Evolutionary conservation across 2,329 filamentous ascomycete genomes (phyloP), one percentile per base, ranked within the genome.

Genomic region (Dothistroma septosporum): DNA sequence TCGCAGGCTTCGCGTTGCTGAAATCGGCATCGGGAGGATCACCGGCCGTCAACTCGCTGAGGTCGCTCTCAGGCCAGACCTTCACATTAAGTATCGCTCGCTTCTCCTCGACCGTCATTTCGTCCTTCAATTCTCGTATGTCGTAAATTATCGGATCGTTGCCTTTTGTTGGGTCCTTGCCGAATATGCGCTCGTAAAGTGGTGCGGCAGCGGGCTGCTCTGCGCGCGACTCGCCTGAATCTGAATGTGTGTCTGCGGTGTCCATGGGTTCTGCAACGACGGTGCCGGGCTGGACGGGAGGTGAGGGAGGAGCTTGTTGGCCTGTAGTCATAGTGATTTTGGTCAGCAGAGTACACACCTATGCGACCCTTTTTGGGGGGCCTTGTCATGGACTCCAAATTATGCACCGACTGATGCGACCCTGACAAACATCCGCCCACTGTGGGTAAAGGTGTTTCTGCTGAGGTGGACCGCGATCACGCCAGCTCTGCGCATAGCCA

Each of bases 11-110:
- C 35, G 91, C 89, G 72, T 86, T 96, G 73, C 91, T 97, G 71
- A 97, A 97, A 77, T 99, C 94, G 74, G 91, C 92, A 75, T 97
- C 92, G 1, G 94, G 93, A 1, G 92, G 90, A 44, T 89, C 87
- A 53, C 94, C 94, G 11, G 93, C 89, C 65, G 96, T 95, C 67
- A 94, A 81, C 71, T 97, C 88, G 60, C 87, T 83, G 9, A 99
- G 82, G 70, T 97, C 90, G 65, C 85, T 88, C 56, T 83, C 83
- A 0, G 94, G 94, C 72, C 94, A 99, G 14, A 85, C 82, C 4
- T 89, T 87, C 16, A 99, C 94, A 8, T 91, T 91, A 74, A 91
- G 95, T 56, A 97, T 93, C 67, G 89, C 85, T 72, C 89, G 92
- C 74, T 88, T 90, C 70, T 96, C 88, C n/a, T 93, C 88, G 60